A percentile compares a stretch with the other conserved stretches of the same genome.
Evolutionary conservation across 257 asterid genomes (phyloP).

Genomic region (Nicotiana noctiflora): DNA sequence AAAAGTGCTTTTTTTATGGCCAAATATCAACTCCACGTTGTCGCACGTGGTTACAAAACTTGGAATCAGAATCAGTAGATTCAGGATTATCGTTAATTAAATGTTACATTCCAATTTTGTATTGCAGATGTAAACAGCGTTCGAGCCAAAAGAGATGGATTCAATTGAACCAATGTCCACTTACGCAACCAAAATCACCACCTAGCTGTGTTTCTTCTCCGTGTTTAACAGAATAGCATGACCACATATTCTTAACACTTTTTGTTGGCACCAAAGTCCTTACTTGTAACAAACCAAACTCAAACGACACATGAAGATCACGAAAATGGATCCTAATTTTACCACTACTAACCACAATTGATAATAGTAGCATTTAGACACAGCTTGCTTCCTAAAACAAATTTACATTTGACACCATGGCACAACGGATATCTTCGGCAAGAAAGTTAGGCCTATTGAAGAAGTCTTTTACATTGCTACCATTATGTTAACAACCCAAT

Average conservation of each 20-base stretch:
- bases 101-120: no score
- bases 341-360: not conserved
- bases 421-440: not conserved
- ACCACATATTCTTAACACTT: not conserved
- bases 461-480: not conserved
- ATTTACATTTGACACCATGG: not conserved
- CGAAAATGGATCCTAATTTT: not conserved
- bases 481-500: not conserved
- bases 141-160: no score
- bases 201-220: not conserved
- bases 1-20: no score
- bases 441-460: not conserved
- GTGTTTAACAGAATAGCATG: not conserved
- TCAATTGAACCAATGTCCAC: not conserved
- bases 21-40: no score
- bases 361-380: not conserved
- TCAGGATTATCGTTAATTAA: no score
- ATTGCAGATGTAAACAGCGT: no score
- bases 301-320: not conserved
- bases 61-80: no score
- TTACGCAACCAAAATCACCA: not conserved
- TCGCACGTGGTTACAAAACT: no score
- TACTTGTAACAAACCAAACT: not conserved
- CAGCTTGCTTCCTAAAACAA: not conserved
- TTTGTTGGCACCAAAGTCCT: not conserved